Percentiles rank a stretch among this genome's conserved stretches.
These are phyloP conservation scores for Fusarium burgessii DNA, from an alignment of 2,329 filamentous ascomycete species.

Conservation along the genomic window DNA sequence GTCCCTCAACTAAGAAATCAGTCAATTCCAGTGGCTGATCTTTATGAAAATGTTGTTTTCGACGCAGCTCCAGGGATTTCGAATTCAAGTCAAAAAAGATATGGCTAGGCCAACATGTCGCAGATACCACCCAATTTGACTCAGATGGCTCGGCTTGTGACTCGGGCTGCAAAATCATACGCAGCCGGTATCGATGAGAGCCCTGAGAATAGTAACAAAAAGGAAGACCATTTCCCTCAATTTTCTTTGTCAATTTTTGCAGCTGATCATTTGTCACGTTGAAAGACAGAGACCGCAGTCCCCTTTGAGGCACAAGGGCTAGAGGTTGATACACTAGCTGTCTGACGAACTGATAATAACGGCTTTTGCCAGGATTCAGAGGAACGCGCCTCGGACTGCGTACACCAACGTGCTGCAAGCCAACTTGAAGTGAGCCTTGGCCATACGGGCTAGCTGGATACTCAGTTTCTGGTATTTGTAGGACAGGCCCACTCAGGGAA, in stretches of 20 bases:
- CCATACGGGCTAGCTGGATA: constrained; percentile 58
- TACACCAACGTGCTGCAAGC: constrained; percentile 61
- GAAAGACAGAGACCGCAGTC: constrained; percentile 62
- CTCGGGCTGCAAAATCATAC: constrained; percentile 63
- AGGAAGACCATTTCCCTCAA: constrained; percentile 48
- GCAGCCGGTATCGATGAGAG: constrained; percentile 74
- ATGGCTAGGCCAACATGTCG: constrained; percentile 77
- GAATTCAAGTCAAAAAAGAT: constrained; percentile 78
- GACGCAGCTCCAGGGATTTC: constrained; percentile 66
- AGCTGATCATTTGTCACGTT: constrained; percentile 54
- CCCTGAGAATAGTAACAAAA: constrained; percentile 60
- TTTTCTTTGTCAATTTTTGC: constrained; percentile 51
- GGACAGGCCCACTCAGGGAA: background rate
- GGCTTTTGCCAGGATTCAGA: constrained; percentile 42
- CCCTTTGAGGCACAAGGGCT: constrained; percentile 50
- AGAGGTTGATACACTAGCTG: constrained; percentile 63
- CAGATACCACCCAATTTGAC: constrained; percentile 70
- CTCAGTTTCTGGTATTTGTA: constrained; percentile 48
- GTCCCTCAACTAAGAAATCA: constrained; percentile 64
- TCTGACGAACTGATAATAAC: constrained; percentile 69
- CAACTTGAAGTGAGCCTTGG: constrained; percentile 54
- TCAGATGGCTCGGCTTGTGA: constrained; percentile 51
- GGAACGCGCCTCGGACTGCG: constrained; percentile 62
- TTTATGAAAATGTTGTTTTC: constrained; percentile 78
- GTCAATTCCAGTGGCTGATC: constrained; percentile 84